phyloP scores from a whole-genome alignment of 805 yeast species.

The Diddensiella transvaalensis region DNA sequence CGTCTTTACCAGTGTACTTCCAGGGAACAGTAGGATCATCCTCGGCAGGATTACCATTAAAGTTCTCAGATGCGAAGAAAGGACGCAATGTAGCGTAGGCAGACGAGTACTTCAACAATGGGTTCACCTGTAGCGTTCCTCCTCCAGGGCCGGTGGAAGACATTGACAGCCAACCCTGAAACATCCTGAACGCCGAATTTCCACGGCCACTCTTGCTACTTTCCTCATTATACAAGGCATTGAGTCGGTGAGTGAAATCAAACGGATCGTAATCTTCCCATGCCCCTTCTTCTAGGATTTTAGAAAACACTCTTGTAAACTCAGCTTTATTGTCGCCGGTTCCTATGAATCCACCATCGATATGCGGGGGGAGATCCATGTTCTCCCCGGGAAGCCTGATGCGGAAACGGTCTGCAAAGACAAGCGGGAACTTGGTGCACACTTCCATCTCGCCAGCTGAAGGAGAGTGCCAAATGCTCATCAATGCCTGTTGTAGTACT shows the following conservation, averaged over 20 bases:
- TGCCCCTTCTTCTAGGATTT: slow-evolving; percentile 38
- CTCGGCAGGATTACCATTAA: slow-evolving; percentile 16
- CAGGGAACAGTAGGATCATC: slow-evolving; percentile 10
- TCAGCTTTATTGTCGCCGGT: slow-evolving; percentile 41
- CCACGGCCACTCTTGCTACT: slow-evolving; percentile 31
- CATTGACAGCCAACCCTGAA: slow-evolving; percentile 46
- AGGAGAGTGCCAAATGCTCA: slow-evolving; percentile 30
- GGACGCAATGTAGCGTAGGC: slow-evolving; percentile 43
- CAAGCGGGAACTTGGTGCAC: slow-evolving; percentile 28
- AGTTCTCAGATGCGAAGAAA: slow-evolving; percentile 33
- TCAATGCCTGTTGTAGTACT: slow-evolving; percentile 30
- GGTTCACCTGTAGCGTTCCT: slow-evolving; percentile 41
- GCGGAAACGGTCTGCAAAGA: slow-evolving; percentile 43
- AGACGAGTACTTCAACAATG: slow-evolving; percentile 36
- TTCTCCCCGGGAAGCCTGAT: slow-evolving; percentile 39
- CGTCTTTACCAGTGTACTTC: slow-evolving; percentile 37
- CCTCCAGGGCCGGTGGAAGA: slow-evolving; percentile 36
- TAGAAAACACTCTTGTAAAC: slow-evolving; percentile 36
- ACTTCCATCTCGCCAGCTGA: slow-evolving; percentile 13
- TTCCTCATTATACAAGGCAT: slow-evolving; percentile 34
- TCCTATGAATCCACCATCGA: slow-evolving; percentile 42
- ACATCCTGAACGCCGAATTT: slow-evolving; percentile 40
- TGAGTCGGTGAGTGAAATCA: slow-evolving; percentile 35
- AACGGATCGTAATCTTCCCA: slow-evolving; percentile 46
- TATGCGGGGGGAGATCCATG: slow-evolving; percentile 37